Base-by-base conservation (phyloP, 345 rosid genomes). In the Passiflora organensis region DNA sequence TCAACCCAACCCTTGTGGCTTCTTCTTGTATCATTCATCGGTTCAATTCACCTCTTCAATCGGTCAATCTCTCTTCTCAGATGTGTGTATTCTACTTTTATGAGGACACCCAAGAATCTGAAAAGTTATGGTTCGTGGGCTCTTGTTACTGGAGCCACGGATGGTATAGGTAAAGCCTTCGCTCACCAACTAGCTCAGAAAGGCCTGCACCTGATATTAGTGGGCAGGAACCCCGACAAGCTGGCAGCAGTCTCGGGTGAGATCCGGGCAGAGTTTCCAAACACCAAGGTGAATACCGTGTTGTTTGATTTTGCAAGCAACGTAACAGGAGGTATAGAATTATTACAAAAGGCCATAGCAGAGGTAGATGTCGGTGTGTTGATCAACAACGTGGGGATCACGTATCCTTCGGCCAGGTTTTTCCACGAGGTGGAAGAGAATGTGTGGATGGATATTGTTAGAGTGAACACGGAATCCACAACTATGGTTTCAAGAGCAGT, bases 71-170 rank as follows among this genome's bases (percentile, higher is more conserved):
- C 43, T 32, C 34, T 86, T 58, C 62, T 82, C 60, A 66, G 58
- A 14, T 89, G 84, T 79, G 25, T 81, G 32, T 62, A 62, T 66
- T 51, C 59, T 24, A 66, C 76, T 32, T 76, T 76, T 55, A 43
- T 86, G 59, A 58, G 85, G 49, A 59, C 70, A 32, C 65, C 76
- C 14, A 81, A 62, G 32, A 68, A 78, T 56, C 81, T 86, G 53
- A 66, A 57, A 38, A 41, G 22, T n/a, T 93, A 86, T 55, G 95
- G 99, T 23, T 70, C 91, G 5, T 89, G 99, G 99, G 96, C 89
- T 49, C 63, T 89, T 39, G 56, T 93, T 72, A 93, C 96, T 0
- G 99, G 95, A 46, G 77, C 94, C 62, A 82, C 99, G 0, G 83
- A 84, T 12, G 99, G 99, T 23, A 86, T 89, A 20, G 99, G 99